Evolutionary conservation across 2,329 filamentous ascomycete species (phyloP).

Genomic region (Pochonia chlamydosporia): DNA sequence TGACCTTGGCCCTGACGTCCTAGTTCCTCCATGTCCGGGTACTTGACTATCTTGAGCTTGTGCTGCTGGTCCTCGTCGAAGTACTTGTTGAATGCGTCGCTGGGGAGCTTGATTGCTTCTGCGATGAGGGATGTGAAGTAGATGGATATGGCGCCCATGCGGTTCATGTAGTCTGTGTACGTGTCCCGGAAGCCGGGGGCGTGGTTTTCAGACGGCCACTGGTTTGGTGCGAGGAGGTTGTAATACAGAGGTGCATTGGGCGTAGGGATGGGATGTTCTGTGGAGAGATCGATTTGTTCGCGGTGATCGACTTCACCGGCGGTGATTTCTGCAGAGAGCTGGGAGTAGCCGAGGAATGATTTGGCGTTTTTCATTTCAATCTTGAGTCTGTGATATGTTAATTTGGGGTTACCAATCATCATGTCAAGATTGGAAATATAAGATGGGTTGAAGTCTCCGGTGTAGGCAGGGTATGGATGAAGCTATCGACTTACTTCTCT

Average conservation of each 20-base stretch:
- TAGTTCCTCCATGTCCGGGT: conserved; percentile 65
- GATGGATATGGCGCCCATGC: conserved; percentile 67
- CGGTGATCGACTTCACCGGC: conserved; percentile 71
- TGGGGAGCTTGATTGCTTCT: conserved; percentile 70
- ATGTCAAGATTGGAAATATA: too few species aligned
- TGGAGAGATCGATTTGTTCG: conserved; percentile 83
- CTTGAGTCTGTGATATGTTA: conserved; percentile 39
- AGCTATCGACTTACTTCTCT: conserved; percentile 70
- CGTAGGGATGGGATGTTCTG: conserved; percentile 62
- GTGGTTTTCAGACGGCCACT: conserved; percentile 64
- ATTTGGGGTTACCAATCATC: too few species aligned
- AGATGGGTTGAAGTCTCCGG: too few species aligned
- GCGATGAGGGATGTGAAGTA: conserved; percentile 76
- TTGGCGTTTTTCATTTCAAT: conserved; percentile 70
- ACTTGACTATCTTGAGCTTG: conserved; percentile 86
- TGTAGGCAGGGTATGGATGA: too few species aligned
- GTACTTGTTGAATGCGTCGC: conserved; percentile 68
- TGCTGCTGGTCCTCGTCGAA: conserved; percentile 73
- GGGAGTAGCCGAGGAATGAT: conserved; percentile 66
- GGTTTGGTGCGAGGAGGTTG: conserved; percentile 70
- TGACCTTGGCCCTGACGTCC: conserved; percentile 44
- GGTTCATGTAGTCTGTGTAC: conserved; percentile 69
- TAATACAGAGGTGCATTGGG: conserved; percentile 62
- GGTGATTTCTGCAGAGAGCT: conserved; percentile 63
- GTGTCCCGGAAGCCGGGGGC: conserved; percentile 63